These are phyloP conservation scores for Boletellus sp. DNA, from an alignment of 1,284 basidiomycete species.

Conservation along the genomic window DNA sequence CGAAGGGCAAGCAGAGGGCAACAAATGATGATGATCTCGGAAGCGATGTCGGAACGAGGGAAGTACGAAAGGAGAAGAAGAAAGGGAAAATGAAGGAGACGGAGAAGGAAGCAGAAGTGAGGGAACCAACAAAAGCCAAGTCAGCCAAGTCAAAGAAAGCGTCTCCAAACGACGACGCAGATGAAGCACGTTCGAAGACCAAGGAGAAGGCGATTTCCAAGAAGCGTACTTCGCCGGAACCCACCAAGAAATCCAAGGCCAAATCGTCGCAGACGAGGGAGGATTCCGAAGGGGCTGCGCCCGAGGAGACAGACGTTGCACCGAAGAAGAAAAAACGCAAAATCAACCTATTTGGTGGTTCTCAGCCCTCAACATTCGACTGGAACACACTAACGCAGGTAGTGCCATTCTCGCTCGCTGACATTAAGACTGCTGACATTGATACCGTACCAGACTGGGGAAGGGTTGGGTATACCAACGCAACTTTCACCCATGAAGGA, in stretches of 20 bases:
- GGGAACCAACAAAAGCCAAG: constrained; percentile 23
- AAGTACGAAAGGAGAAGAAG: constrained; percentile 18
- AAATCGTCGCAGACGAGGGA: constrained; percentile 16
- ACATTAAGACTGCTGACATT: neutral
- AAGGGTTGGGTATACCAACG: constrained; percentile 56
- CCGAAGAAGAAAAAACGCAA: constrained; percentile 59
- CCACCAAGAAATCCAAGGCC: constrained; percentile 17
- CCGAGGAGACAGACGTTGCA: constrained; percentile 22
- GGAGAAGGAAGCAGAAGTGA: constrained; percentile 33
- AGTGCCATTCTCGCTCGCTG: constrained; percentile 3
- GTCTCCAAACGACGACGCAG: constrained; percentile 13
- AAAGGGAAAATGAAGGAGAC: constrained; percentile 27
- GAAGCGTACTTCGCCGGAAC: constrained; percentile 20
- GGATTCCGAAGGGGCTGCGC: constrained; percentile 13
- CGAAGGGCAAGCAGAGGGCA: constrained; percentile 29
- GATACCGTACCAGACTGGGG: constrained; percentile 18
- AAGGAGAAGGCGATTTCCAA: constrained; percentile 23
- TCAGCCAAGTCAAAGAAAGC: constrained; percentile 22
- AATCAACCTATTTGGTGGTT: constrained; percentile 51
- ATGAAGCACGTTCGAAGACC: constrained; percentile 15
- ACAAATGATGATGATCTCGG: constrained; percentile 1
- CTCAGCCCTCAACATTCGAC: constrained; percentile 40
- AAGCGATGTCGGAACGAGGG: constrained; percentile 10
- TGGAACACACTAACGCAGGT: constrained; percentile 41
- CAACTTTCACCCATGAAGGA: constrained; percentile 61